Evolutionary conservation across 106 monocot species (phyloP).

Genomic region (Dendrobium chrysotoxum): DNA sequence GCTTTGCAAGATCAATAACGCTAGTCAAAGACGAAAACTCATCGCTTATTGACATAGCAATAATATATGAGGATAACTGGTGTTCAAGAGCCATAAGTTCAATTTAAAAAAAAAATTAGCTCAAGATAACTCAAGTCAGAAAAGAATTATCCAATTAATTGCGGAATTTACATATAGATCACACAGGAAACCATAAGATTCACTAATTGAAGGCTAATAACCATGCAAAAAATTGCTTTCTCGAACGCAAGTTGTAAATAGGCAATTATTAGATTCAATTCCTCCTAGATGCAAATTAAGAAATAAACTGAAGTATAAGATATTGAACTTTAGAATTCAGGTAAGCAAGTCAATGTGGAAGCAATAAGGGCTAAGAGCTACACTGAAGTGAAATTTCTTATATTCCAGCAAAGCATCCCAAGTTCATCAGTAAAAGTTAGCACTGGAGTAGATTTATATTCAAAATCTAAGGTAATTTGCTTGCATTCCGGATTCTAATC

Average conservation of each 20-base stretch:
- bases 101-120: too few relatives aligned
- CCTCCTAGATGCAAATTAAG: slow-evolving; percentile 30
- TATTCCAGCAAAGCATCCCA: slow-evolving; percentile 13
- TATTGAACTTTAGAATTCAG: neutral
- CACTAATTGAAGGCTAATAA: too few relatives aligned
- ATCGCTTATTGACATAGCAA: too few relatives aligned
- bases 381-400: slow-evolving; percentile 3
- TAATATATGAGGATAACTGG: too few relatives aligned
- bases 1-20: too few relatives aligned
- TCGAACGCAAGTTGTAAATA: slow-evolving; percentile 4
- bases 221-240: neutral
- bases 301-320: slow-evolving; percentile 12
- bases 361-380: slow-evolving; percentile 21
- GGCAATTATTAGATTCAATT: slow-evolving; percentile 18
- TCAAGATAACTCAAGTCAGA: too few relatives aligned
- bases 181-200: too few relatives aligned
- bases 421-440: slow-evolving; percentile 6
- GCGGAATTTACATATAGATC: too few relatives aligned
- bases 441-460: neutral
- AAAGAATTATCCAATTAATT: too few relatives aligned
- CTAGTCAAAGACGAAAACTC: too few relatives aligned
- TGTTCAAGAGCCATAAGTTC: too few relatives aligned
- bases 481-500: neutral
- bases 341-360: slow-evolving; percentile 21
- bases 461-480: slow-evolving; percentile 13